Evolutionary conservation across 306 rosid genomes (phyloP).

Genomic region (Inga leiocalycina): DNA sequence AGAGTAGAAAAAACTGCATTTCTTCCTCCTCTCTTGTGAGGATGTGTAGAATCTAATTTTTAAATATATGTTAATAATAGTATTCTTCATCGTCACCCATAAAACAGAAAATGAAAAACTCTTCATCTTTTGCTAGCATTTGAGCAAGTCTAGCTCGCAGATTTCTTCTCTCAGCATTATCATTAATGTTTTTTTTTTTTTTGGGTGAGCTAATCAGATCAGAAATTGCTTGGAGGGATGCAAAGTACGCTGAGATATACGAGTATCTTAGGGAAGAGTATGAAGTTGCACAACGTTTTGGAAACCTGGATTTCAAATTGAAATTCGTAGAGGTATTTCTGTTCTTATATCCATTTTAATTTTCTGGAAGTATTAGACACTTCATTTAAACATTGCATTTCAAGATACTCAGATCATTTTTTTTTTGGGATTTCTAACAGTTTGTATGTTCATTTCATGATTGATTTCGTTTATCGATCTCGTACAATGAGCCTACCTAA

Average conservation of each 20-base stretch:
- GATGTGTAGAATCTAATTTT: conserved; percentile 4
- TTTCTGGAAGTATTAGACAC: conserved; percentile 5
- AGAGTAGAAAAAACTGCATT: conserved; percentile 15
- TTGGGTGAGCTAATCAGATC: conserved; percentile 57
- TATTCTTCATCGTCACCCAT: neutral
- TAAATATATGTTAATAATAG: neutral
- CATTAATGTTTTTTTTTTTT: conserved; percentile 17
- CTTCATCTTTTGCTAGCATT: conserved; percentile 19
- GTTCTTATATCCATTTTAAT: neutral
- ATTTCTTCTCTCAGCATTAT: conserved; percentile 23
- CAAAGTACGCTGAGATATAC: conserved; percentile 85
- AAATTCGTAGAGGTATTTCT: conserved; percentile 84
- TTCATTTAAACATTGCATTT: conserved; percentile 26
- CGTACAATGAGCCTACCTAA: neutral
- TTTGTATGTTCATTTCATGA: neutral
- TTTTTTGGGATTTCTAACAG: too few species aligned
- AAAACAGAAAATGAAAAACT: neutral
- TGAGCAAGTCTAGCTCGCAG: conserved; percentile 15
- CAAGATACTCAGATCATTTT: neutral
- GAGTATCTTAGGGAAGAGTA: conserved; percentile 91
- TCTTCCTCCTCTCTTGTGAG: neutral
- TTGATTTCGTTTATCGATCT: neutral
- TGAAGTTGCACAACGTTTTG: conserved; percentile 93
- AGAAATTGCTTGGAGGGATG: conserved; percentile 98
- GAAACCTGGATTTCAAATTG: conserved; percentile 88